phyloP scores from a whole-genome alignment of 1,284 basidiomycete species.

The Apiotrichum domesticum region DNA sequence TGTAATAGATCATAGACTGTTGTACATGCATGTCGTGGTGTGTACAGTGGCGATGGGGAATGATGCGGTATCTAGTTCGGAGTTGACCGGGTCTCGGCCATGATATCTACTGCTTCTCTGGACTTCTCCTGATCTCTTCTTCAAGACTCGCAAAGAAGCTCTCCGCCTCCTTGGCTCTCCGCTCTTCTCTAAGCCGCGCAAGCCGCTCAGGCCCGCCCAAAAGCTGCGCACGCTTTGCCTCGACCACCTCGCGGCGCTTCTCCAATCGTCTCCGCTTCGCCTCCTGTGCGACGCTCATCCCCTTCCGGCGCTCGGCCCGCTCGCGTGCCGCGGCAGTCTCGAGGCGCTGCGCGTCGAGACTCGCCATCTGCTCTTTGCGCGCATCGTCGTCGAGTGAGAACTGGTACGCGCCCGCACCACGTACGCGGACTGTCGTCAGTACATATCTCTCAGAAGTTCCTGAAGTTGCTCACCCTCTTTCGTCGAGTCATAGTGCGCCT shows the following conservation, averaged over 20 bases:
- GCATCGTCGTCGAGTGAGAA: constrained; percentile 76
- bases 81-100: too few relatives aligned
- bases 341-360: constrained; percentile 58
- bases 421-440: constrained; percentile 52
- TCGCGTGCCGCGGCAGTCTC: constrained; percentile 66
- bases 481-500: constrained; percentile 73
- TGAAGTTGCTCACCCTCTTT: constrained; percentile 55
- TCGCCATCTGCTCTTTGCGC: constrained; percentile 69
- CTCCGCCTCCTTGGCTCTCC: constrained; percentile 32
- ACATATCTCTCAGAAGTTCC: constrained; percentile 20
- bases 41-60: background rate
- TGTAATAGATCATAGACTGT: constrained; percentile 11
- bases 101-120: background rate
- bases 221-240: constrained; percentile 70
- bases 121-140: constrained; percentile 17
- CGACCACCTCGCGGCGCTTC: constrained; percentile 66
- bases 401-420: constrained; percentile 82
- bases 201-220: constrained; percentile 37
- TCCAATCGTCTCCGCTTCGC: constrained; percentile 75
- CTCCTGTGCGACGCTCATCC: constrained; percentile 53
- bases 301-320: constrained; percentile 28
- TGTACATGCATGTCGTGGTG: constrained; percentile 5
- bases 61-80: background rate
- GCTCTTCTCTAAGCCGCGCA: constrained; percentile 22
- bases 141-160: constrained; percentile 31